phyloP scores from a whole-genome alignment of 2,329 filamentous ascomycete species.

The Aspergillus sp. region DNA sequence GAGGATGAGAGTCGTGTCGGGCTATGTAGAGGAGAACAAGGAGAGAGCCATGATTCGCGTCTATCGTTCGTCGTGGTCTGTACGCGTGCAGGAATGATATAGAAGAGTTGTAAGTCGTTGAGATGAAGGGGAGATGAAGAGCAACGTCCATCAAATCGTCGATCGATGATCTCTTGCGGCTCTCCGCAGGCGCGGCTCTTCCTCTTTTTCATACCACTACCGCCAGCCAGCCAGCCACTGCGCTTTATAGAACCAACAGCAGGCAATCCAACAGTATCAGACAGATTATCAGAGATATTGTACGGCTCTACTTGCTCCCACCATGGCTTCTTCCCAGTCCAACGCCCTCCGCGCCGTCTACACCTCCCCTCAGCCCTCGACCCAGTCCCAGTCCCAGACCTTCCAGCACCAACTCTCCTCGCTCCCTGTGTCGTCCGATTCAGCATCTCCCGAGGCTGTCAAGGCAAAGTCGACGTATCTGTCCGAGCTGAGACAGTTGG shows the following conservation, averaged over 20 bases:
- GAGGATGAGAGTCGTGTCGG: neutral
- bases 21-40: neutral
- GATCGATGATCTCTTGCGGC: neutral
- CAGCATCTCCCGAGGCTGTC: constrained; percentile 9
- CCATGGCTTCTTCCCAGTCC: constrained; percentile 5
- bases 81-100: too few relatives aligned
- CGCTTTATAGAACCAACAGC: neutral
- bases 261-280: neutral
- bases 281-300: neutral
- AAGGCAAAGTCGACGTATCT: constrained; percentile 48
- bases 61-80: too few relatives aligned
- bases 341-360: constrained; percentile 19
- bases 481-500: constrained; percentile 41
- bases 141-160: neutral
- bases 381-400: constrained; percentile 17
- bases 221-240: neutral
- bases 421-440: constrained; percentile 7
- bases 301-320: neutral
- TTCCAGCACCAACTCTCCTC: constrained; percentile 27
- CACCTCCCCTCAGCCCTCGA: constrained; percentile 19
- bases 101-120: neutral
- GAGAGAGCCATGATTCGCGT: constrained; percentile 3
- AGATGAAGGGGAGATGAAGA: neutral
- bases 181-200: neutral
- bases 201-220: constrained; percentile 1